Evolutionary conservation across 305 asterid species (phyloP), one percentile per base, ranked within the genome.

Genomic region (Fraxinus xanthoxyloides): DNA sequence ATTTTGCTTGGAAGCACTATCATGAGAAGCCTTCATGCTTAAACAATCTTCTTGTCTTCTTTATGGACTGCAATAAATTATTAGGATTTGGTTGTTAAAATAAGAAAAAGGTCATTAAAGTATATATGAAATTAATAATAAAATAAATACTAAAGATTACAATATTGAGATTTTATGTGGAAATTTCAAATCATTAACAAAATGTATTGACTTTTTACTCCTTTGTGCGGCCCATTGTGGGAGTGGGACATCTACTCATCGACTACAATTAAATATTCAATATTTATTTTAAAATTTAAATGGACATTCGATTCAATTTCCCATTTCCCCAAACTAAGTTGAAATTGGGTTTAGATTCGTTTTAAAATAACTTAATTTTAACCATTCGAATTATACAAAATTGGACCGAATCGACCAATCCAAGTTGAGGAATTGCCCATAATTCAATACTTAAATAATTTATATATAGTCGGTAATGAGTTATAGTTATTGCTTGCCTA

Each of bases 31-130:
- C 76, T 81, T 70, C 78, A 70, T 84, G 83, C 59, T 81, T 78
- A 24, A 84, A 84, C 84, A 72, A 76, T 26, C 65, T 76, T 70
- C 63, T 63, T 82, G 82, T 83, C 80, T 61, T 78, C 69, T 59
- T 32, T 32, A 67, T 72, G 17, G 67, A 28, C 23, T 54, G 69
- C 31, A 30, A 77, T 54, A 77, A 70, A 59, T 67, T 69, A 82
- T 77, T 77, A 1, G n/a, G 30, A 30, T 63, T 77, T 82, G 21
- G 73, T 78, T 76, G 78, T 40, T 65, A 15, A 84, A 63, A 32
- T 23, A 78, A 63, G 38, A 78, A 19, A 23, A 24, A 0, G 76
- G 31, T 8, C 36, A 67, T 23, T 61, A 61, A 61, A 21, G 72
- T 61, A 46, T 46, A 46, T 15, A 12, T 10, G 54, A 12, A 13